Percentiles rank a stretch among this genome's conserved stretches.
Evolutionary conservation across 2,329 filamentous ascomycete species (phyloP).

Genomic region (Tolypocladium nubicola): DNA sequence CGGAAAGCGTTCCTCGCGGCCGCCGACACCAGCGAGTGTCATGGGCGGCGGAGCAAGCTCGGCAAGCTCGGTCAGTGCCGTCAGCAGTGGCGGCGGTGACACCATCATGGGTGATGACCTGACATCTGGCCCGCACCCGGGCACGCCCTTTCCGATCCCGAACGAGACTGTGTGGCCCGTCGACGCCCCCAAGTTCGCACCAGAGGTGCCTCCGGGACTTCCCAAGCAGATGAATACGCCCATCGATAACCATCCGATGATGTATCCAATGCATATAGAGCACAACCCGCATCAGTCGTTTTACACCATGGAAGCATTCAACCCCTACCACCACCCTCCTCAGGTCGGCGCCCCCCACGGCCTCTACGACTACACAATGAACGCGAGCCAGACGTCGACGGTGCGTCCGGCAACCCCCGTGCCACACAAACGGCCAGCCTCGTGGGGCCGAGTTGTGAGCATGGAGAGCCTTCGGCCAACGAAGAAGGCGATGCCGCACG

Average conservation of each 20-base stretch:
- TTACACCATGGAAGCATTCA: conserved; percentile 8
- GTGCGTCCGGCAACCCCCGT: conserved; percentile 25
- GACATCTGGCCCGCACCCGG: conserved; percentile 25
- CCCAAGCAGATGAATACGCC: conserved; percentile 22
- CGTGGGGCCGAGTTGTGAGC: conserved; percentile 25
- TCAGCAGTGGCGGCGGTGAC: conserved; percentile 7
- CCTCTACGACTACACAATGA: conserved; percentile 15
- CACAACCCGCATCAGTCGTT: conserved; percentile 17
- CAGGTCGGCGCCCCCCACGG: conserved; percentile 7
- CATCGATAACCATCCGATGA: conserved; percentile 16
- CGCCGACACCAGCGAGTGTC: conserved; percentile 20
- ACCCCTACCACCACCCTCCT: conserved; percentile 7
- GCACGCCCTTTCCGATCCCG: conserved; percentile 29
- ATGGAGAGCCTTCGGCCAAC: conserved; percentile 25
- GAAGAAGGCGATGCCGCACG: conserved; percentile 23
- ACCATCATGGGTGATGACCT: conserved; percentile 23
- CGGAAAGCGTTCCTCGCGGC: conserved; percentile 23
- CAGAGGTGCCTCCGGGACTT: conserved; percentile 15
- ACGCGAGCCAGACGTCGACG: conserved; percentile 12
- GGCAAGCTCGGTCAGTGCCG: background rate
- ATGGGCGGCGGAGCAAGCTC: conserved; percentile 3
- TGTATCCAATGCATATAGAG: conserved; percentile 19
- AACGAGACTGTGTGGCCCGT: conserved; percentile 25
- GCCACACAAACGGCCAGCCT: conserved; percentile 26
- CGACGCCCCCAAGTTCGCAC: conserved; percentile 28